Evolutionary conservation across 345 rosid genomes (phyloP).

Genomic region (Acer yangbiense): DNA sequence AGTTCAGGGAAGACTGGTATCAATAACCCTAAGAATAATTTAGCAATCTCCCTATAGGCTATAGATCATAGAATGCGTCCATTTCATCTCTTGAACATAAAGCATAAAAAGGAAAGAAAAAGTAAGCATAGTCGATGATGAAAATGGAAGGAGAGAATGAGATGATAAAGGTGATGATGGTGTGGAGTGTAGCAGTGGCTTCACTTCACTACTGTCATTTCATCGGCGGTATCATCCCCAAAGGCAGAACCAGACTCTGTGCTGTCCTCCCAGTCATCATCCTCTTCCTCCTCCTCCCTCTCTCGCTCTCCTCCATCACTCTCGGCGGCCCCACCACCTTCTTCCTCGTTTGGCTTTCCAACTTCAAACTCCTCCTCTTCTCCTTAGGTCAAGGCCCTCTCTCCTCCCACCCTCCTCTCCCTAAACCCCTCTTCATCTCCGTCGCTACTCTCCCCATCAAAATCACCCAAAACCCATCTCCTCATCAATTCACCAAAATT

Average conservation of each 20-base stretch:
- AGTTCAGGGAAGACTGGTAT: no score
- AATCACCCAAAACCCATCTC: not conserved
- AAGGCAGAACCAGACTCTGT: slow-evolving; percentile 30
- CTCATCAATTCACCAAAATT: no score
- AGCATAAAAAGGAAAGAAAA: not conserved
- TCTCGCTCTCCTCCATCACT: slow-evolving; percentile 27
- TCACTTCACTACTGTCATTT: slow-evolving; percentile 34
- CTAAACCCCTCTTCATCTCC: slow-evolving; percentile 28
- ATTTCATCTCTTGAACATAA: no score
- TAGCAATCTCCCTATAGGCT: no score
- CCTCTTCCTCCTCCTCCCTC: slow-evolving; percentile 42
- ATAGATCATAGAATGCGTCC: no score
- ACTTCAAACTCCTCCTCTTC: slow-evolving; percentile 52
- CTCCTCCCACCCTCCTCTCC: slow-evolving; percentile 21
- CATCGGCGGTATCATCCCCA: slow-evolving; percentile 29
- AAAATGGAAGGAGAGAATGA: slow-evolving; percentile 13
- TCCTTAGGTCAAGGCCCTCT: slow-evolving; percentile 45
- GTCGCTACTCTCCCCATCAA: slow-evolving; percentile 40
- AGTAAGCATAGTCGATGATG: not conserved
- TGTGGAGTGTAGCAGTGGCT: slow-evolving; percentile 25
- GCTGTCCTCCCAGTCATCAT: slow-evolving; percentile 39
- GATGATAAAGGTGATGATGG: slow-evolving; percentile 23
- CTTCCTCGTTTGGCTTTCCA: slow-evolving; percentile 43
- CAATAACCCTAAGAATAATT: no score
- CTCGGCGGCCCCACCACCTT: slow-evolving; percentile 28